Conservation (phyloP, 768 basidiomycete genomes). For the Tubosaeta brunneosetosa region DNA sequence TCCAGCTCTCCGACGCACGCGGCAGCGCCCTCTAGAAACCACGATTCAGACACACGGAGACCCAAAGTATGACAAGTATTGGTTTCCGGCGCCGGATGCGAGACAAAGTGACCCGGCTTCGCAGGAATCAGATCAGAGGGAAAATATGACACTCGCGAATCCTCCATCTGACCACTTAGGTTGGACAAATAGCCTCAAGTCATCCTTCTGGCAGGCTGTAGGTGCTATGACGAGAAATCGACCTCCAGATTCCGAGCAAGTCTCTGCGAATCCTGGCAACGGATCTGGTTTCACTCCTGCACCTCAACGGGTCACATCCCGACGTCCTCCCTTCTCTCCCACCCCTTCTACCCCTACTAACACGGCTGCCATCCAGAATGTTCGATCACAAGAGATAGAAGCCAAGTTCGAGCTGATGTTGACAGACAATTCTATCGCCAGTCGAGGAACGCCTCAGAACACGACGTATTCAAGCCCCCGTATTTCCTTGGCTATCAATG, state of each 20-base stretch:
- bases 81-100: slow-evolving; percentile 5
- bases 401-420: neutral
- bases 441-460: neutral
- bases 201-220: slow-evolving; percentile 45
- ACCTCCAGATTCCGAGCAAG: slow-evolving; percentile 11
- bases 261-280: neutral
- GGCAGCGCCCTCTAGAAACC: slow-evolving; percentile 4
- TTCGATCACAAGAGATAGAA: neutral
- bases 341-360: neutral
- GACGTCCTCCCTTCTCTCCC: slow-evolving; percentile 9
- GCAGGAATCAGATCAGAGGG: neutral
- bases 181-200: slow-evolving; percentile 42
- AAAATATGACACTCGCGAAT: neutral
- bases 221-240: slow-evolving; percentile 46
- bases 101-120: neutral
- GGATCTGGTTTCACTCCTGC: slow-evolving; percentile 21
- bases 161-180: slow-evolving; percentile 19
- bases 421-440: neutral
- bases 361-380: neutral
- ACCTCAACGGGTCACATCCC: slow-evolving; percentile 15
- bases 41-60: slow-evolving; percentile 7
- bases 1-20: slow-evolving; percentile 17
- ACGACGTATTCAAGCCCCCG: neutral
- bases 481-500: neutral
- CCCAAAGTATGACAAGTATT: slow-evolving; percentile 12